Percentiles rank a stretch among this genome's conserved stretches.
Conservation (phyloP, 306 rosid species). For the Carpinus viminea region DNA sequence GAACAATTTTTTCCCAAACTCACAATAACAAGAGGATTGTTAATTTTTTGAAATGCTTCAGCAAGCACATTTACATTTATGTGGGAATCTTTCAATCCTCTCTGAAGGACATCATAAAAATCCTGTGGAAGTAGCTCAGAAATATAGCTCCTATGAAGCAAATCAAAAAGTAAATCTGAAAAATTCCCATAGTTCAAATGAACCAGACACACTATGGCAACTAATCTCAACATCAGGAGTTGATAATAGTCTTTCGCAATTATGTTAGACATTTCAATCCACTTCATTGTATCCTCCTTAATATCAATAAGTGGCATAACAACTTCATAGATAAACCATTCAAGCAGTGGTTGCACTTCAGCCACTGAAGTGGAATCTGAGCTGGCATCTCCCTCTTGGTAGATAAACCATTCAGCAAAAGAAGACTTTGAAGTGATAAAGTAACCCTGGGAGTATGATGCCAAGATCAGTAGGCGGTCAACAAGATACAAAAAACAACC, state of each 20-base stretch:
- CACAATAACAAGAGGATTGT: slow-evolving; percentile 54
- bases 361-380: slow-evolving; percentile 3
- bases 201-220: slow-evolving; percentile 45
- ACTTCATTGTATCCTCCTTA: slow-evolving; percentile 13
- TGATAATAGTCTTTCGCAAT: slow-evolving; percentile 27
- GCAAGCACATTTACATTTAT: slow-evolving; percentile 39
- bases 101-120: slow-evolving; percentile 31
- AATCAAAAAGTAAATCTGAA: slow-evolving; percentile 12
- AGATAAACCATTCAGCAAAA: slow-evolving; percentile 64
- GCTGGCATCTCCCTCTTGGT: slow-evolving; percentile 30
- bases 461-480: slow-evolving; percentile 57
- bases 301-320: slow-evolving; percentile 21
- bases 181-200: slow-evolving; percentile 31
- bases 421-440: slow-evolving; percentile 55
- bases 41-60: slow-evolving; percentile 42
- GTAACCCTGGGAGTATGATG: slow-evolving; percentile 33
- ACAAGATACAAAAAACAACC: slow-evolving; percentile 64
- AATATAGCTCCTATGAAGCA: slow-evolving; percentile 29
- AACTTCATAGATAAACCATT: background rate
- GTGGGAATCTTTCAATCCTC: slow-evolving; percentile 8
- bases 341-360: background rate
- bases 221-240: slow-evolving; percentile 43
- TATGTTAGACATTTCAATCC: slow-evolving; percentile 37
- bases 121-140: slow-evolving; percentile 33
- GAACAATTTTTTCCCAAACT: slow-evolving; percentile 21